These are phyloP conservation scores for Conoideocrella luteorostrata DNA, from an alignment of 2,329 filamentous ascomycete species.

Conservation along the genomic window DNA sequence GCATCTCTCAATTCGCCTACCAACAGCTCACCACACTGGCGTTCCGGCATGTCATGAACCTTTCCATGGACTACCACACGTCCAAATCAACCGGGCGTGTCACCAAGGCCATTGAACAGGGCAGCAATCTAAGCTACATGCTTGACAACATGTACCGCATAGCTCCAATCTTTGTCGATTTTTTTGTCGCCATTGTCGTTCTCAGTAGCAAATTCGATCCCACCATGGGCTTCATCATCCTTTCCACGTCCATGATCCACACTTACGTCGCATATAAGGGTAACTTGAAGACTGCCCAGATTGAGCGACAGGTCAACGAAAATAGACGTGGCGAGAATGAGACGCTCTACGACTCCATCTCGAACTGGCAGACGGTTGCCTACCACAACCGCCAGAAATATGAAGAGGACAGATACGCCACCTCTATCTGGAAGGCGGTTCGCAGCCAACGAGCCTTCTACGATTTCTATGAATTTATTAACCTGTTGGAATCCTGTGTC, in stretches of 20 bases:
- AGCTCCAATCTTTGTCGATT: constrained; percentile 13
- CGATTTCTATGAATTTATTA: constrained; percentile 9
- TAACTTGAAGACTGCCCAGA: constrained; percentile 9
- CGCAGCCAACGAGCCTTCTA: constrained; percentile 8
- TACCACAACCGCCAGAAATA: constrained; percentile 24
- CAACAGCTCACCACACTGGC: constrained; percentile 46
- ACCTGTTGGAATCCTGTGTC: constrained; percentile 9
- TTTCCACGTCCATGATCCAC: constrained; percentile 13
- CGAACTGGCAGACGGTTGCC: constrained; percentile 47
- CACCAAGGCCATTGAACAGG: constrained; percentile 55
- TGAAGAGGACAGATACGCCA: constrained; percentile 17
- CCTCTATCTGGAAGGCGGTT: constrained; percentile 9
- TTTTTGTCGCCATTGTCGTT: constrained; percentile 47
- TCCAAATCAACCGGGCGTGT: constrained; percentile 56
- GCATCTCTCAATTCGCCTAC: constrained; percentile 29
- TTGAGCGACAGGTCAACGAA: constrained; percentile 11
- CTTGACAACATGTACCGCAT: constrained; percentile 41
- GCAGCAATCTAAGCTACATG: constrained; percentile 49
- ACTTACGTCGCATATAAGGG: constrained; percentile 13
- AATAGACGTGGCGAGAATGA: constrained; percentile 12
- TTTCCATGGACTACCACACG: constrained; percentile 64
- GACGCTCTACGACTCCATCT: constrained; percentile 15
- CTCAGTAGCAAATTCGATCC: constrained; percentile 49
- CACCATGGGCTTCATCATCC: constrained; percentile 15
- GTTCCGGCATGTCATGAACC: constrained; percentile 58